Base-by-base conservation (phyloP, 2,329 filamentous ascomycete species). In the Aspergillus aculeatus region DNA sequence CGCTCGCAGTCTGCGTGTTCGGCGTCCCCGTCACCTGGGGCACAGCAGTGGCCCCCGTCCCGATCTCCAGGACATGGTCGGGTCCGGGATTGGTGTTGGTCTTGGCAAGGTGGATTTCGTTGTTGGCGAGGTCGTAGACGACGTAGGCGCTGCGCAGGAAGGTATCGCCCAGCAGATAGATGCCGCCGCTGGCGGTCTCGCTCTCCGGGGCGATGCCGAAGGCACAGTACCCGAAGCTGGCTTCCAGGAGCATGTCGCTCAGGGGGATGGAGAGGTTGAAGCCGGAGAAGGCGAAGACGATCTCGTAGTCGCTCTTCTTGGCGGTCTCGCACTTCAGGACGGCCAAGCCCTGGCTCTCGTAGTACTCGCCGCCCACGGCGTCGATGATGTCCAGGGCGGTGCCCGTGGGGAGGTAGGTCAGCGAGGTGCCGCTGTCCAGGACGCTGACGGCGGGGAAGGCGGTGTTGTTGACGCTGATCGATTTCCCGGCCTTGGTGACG, bases 101-200 rank as follows among this genome's bases (percentile, higher is more conserved):
- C 72, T 89, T 85, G 1, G 88, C 89, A 32, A 92, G 75, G 1
- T 86, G 88, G 64, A 92, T 86, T 74, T 89, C 81, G 71, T 91
- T 86, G 72, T 89, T 90, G 29, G 81, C 84, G 23, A 91, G 79
- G 71, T 92, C 89, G 71, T 90, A 92, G 11, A 92, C 89, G 14
- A 91, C 83, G 66, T 92, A 92, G 0, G 89, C 89, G 38, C 86
- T 89, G 51, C 89, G 82, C 57, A 92, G 78, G 72, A 92, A 92
- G 0, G 89, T 90, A 70, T 92, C 89, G 16, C 89, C 89, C 29
- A 92, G 77, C 2, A 91, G 84, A 48, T 82, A 81, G n/a, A 83
- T 82, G 31, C 81, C 79, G 1, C 73, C 64, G 2, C 81, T 81
- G 1, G 14, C 86, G 81, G 1, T 16, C 11, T 16, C 14, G 38